Base-by-base conservation (phyloP, 2,329 filamentous ascomycete genomes). In the Graphilbum sp. region DNA sequence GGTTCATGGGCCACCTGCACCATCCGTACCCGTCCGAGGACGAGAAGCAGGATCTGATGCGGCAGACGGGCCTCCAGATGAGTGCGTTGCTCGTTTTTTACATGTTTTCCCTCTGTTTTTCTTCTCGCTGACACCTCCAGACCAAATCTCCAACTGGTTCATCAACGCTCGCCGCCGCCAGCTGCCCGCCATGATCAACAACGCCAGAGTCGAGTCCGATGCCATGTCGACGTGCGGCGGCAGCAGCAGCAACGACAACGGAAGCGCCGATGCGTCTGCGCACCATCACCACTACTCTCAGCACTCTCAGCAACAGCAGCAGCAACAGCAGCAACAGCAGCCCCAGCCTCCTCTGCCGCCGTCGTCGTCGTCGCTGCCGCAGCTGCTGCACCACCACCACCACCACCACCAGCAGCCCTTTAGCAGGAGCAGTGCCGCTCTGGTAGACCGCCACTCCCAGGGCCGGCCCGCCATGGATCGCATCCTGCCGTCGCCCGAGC, bases 1-100 rank as follows among this genome's bases (percentile, higher is more conserved):
- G 86, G 86, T 87, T 92, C 46, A 59, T 76, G 37, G 66, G 67
- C n/a, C 80, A 90, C 54, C 57, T 86, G 8, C 66, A 75, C 43
- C 84, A 90, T 51, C 84, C 85, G 0, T 93, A 93, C 53, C 85
- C 85, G 2, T 86, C 76, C 5, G 83, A 92, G 55, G 83, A 92
- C 45, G 80, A 92, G 59, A 92, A 93, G 57, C 74, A 87, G 52
- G 72, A 81, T 42, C 66, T 93, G 35, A 84, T 86, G 67, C 68
- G 69, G 34, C 65, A 75, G 50, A 93, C 85, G 1, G 75, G 75
- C 1, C 62, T 94, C 21, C 79, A 82, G 39, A 78, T 92, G 62
- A 87, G 79, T 73, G 66, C 63, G 75, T 71, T 52, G 47, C 10
- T 38, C 5, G 8, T 29, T 19, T 20, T 17, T 25, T 24, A 32